Evolutionary conservation across 2,329 filamentous ascomycete genomes (phyloP).

Genomic region (Phaeosphaeria sp.): DNA sequence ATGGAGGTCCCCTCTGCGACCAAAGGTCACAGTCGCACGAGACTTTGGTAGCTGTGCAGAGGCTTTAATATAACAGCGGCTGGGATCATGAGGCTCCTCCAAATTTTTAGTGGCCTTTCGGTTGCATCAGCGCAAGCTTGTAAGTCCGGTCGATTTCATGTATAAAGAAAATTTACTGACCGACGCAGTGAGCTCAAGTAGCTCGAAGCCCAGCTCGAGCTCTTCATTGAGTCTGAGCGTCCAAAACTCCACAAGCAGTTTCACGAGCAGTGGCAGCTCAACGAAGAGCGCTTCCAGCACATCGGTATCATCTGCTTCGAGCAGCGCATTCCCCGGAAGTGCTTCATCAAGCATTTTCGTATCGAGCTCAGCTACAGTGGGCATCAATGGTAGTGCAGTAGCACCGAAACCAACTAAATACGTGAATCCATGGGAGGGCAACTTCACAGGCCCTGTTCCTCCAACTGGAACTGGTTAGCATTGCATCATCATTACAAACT

Average conservation of each 20-base stretch:
- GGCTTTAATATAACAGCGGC: not conserved
- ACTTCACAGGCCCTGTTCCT: conserved; percentile 16
- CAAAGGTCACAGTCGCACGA: not conserved
- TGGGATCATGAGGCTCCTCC: conserved; percentile 1
- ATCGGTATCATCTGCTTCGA: not conserved
- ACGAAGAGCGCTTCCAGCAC: conserved; percentile 1
- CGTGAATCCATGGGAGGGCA: conserved; percentile 24
- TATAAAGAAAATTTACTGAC: not conserved
- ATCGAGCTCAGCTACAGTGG: not conserved
- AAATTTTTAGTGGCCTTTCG: conserved; percentile 3
- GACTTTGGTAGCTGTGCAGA: not conserved
- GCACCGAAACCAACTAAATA: conserved; percentile 11
- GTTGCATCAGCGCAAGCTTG: conserved; percentile 2
- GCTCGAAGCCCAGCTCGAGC: not conserved
- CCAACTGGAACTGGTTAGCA: conserved; percentile 15
- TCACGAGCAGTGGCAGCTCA: not conserved
- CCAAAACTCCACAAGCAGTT: not conserved
- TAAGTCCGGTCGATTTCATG: not conserved
- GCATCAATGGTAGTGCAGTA: conserved; percentile 5
- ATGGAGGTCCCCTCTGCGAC: not conserved
- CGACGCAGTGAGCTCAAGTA: not conserved
- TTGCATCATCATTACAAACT: not conserved
- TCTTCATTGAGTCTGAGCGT: conserved; percentile 7
- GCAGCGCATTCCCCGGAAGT: not conserved
- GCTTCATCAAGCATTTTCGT: not conserved